Evolutionary conservation across 257 asterid species (phyloP).

Genomic region (Jasminum sambac): DNA sequence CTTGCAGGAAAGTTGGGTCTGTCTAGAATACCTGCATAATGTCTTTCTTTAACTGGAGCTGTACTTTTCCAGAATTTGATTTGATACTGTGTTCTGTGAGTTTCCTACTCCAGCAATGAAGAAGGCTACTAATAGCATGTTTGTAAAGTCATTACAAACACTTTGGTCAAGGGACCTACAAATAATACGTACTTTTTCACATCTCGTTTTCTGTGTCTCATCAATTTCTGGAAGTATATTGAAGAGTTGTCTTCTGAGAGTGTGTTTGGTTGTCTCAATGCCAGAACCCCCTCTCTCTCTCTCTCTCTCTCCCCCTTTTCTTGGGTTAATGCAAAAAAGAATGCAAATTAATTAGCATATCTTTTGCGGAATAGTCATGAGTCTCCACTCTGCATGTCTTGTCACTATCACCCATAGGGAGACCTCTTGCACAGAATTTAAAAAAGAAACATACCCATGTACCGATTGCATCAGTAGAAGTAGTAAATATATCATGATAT

Average conservation of each 20-base stretch:
- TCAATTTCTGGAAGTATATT: too few species aligned
- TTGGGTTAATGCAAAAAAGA: too few species aligned
- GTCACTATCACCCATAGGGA: not conserved
- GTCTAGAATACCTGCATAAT: not conserved
- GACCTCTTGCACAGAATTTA: not conserved
- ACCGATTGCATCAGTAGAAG: not conserved
- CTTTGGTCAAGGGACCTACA: too few species aligned
- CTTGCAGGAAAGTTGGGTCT: not conserved
- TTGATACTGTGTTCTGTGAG: not conserved
- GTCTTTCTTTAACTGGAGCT: not conserved
- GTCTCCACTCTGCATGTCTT: not conserved
- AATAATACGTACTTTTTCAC: too few species aligned
- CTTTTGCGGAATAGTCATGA: constrained; percentile 15
- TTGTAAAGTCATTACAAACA: too few species aligned
- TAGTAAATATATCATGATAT: not conserved
- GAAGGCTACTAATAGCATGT: not conserved
- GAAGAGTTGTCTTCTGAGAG: constrained; percentile 6
- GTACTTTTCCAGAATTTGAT: not conserved
- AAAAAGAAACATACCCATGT: not conserved
- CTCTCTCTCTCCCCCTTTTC: too few species aligned
- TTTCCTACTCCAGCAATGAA: not conserved
- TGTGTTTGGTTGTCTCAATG: constrained; percentile 1
- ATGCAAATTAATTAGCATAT: constrained; percentile 21
- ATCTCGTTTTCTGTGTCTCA: too few species aligned
- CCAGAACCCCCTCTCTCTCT: not conserved